Evolutionary conservation across 139 green algal species (phyloP), one percentile per base, ranked within the genome.

Genomic region (Edaphochlamys debaryana): DNA sequence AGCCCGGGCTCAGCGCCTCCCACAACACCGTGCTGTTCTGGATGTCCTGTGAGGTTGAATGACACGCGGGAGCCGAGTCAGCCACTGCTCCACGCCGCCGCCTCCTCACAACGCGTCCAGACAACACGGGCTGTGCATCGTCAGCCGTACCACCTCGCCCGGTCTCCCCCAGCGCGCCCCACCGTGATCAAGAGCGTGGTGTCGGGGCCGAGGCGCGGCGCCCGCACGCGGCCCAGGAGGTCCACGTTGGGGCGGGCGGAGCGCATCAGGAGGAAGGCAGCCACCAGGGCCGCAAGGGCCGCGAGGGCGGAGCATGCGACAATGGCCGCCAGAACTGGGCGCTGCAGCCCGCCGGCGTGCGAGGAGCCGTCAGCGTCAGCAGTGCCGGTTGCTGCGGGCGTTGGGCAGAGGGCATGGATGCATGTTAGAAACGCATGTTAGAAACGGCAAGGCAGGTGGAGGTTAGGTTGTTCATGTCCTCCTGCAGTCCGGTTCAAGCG

Each of bases 21-120:
- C 84, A 88, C 32, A 83, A 58, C 22, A 36, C 48, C 0, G 84
- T 88, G n/a, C 62, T 79, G 74, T 80, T 82, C 74, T 88, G 69
- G 38, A 79, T 25, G 54, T 79, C 72, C n/a, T 70, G 79, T 74
- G 54, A 4, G 25, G 36, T 8, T 7, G 54, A 1, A 42, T 23
- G 40, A 36, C 30, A 20, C 9, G 30, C 9, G 5, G 17, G 56
- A 17, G 17, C 15, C 22, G 25, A 64, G 56, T 20, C 5, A 32
- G 22, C 25, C 4, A n/a, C 56, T 64, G 56, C 25, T 64, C 17
- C 25, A 32, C 5, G 56, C 56, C n/a, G n/a, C 20, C 11, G 30
- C 62, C 7, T 4, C 20, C 23, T 4, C 13, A n/a, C 6, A n/a
- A 19, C 29, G 62, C 62, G 62, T 6, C n/a, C 62, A 69, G 7